Evolutionary conservation across 2,329 filamentous ascomycete species (phyloP).

Genomic region (Dothiorella sarmentorum): DNA sequence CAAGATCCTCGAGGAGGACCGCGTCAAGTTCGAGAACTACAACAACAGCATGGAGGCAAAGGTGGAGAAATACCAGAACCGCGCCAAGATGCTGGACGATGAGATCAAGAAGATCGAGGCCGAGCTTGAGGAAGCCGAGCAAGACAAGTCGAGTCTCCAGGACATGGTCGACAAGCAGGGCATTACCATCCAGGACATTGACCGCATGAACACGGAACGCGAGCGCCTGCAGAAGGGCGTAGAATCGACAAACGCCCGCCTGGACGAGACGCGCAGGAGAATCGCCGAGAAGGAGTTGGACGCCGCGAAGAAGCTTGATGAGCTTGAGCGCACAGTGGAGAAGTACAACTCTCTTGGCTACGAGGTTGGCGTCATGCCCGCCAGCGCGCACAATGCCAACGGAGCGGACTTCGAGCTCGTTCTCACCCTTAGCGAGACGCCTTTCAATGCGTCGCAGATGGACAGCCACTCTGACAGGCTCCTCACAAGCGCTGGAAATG

Average conservation of each 20-base stretch:
- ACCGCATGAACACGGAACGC: constrained; percentile 95
- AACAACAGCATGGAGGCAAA: constrained; percentile 79
- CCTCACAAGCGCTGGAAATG: constrained; percentile 74
- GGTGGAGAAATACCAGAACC: constrained; percentile 81
- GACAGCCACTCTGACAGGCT: constrained; percentile 66
- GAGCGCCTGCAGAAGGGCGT: constrained; percentile 89
- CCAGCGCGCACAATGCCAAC: constrained; percentile 79
- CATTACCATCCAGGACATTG: constrained; percentile 96
- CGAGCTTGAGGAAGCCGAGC: constrained; percentile 77
- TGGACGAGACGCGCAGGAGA: constrained; percentile 81
- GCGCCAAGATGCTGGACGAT: constrained; percentile 77
- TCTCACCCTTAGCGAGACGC: constrained; percentile 73
- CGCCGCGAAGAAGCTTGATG: constrained; percentile 79
- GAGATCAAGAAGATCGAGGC: constrained; percentile 81
- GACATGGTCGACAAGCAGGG: constrained; percentile 87
- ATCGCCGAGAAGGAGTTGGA: constrained; percentile 86
- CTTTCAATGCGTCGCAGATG: constrained; percentile 59
- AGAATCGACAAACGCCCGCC: constrained; percentile 67
- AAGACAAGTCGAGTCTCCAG: constrained; percentile 76
- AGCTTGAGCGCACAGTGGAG: constrained; percentile 86
- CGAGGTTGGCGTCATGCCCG: constrained; percentile 84
- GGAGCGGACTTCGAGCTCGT: constrained; percentile 80
- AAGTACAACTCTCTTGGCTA: constrained; percentile 93
- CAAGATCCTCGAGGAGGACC: constrained; percentile 91
- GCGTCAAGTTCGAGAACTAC: constrained; percentile 92